Conservation (phyloP, 2,329 filamentous ascomycete genomes). For the Botrytis byssoidea region DNA sequence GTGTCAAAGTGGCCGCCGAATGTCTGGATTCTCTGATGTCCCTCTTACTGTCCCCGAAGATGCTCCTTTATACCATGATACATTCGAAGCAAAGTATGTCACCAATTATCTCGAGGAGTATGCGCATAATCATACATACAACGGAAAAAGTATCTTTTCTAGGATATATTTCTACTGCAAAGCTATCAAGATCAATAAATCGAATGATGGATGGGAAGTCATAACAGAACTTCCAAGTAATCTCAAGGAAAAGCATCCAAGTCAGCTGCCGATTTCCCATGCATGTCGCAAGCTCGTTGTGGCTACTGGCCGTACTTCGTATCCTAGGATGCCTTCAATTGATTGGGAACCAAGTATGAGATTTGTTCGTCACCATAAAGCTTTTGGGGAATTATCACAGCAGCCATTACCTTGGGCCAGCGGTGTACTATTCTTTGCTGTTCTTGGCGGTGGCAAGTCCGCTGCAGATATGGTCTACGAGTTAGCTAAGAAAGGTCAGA, state of each 20-base stretch:
- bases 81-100: slow-evolving; percentile 36
- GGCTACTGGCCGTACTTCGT: slow-evolving; percentile 3
- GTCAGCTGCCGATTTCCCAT: no score
- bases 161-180: slow-evolving; percentile 30
- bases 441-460: slow-evolving; percentile 19
- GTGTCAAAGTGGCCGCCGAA: slow-evolving; percentile 38
- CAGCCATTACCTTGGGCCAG: neutral
- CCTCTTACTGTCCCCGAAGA: slow-evolving; percentile 34
- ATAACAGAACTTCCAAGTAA: neutral
- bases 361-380: slow-evolving; percentile 18
- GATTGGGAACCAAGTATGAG: neutral
- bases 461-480: slow-evolving; percentile 19
- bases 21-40: slow-evolving; percentile 38
- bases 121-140: slow-evolving; percentile 26
- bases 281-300: slow-evolving; percentile 7
- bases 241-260: neutral
- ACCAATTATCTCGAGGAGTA: slow-evolving; percentile 35
- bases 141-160: slow-evolving; percentile 29
- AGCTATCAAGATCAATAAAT: slow-evolving; percentile 30
- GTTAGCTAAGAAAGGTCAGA: neutral
- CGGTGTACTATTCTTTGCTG: neutral
- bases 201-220: slow-evolving; percentile 26
- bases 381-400: slow-evolving; percentile 19
- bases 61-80: slow-evolving; percentile 31
- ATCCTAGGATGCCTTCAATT: neutral